Evolutionary conservation across 805 yeast genomes (phyloP).

Genomic region (Ogataea populi-albae): DNA sequence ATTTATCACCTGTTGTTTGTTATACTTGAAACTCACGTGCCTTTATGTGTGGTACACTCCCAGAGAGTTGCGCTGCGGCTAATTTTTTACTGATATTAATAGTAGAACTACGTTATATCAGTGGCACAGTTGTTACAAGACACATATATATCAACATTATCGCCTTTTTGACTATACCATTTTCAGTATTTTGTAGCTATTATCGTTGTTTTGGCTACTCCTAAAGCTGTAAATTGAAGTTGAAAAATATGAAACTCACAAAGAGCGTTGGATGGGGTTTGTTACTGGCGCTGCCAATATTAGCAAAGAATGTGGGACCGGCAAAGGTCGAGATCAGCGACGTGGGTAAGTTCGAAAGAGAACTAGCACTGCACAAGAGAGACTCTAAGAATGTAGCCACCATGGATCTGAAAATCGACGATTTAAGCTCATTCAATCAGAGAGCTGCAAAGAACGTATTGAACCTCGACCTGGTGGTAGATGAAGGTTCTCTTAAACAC

Average conservation of each 20-base stretch:
- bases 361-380: constrained; percentile 9
- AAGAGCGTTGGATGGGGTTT: constrained; percentile 1
- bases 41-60: no score
- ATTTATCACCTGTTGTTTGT: no score
- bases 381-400: constrained; percentile 16
- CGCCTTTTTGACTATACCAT: no score
- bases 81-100: no score
- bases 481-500: constrained; percentile 12
- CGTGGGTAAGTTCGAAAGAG: background rate
- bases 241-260: constrained; percentile 1
- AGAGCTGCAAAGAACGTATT: constrained; percentile 23
- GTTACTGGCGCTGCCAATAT: constrained; percentile 3
- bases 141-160: no score
- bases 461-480: constrained; percentile 14
- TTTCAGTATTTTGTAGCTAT: no score
- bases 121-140: no score
- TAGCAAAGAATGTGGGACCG: constrained; percentile 19
- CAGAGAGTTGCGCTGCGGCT: no score
- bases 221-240: no score
- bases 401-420: constrained; percentile 17
- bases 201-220: no score
- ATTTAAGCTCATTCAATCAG: constrained; percentile 12
- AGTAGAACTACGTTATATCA: no score
- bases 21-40: no score
- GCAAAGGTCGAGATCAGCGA: constrained; percentile 11